A percentile compares a stretch with the other conserved stretches of the same genome.
Evolutionary conservation across 441 rosid genomes (phyloP).

Genomic region (Metrosideros polymorpha): DNA sequence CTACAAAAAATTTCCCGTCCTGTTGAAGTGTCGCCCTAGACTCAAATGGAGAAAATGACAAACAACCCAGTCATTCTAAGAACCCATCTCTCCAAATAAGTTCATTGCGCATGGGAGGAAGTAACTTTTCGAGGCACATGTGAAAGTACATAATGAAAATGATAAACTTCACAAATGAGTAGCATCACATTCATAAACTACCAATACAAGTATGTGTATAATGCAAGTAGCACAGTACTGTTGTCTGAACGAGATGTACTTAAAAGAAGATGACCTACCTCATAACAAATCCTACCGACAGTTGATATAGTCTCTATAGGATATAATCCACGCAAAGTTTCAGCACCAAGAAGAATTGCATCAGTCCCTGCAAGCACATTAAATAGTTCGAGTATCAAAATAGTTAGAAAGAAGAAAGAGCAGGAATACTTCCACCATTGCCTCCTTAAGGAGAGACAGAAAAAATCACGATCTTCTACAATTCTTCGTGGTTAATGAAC

Average conservation of each 20-base stretch:
- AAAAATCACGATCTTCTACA: neutral
- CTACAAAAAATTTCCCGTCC: neutral
- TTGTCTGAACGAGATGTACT: neutral
- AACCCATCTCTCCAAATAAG: neutral
- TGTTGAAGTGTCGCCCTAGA: neutral
- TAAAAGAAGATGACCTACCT: neutral
- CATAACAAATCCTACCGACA: conserved; percentile 6
- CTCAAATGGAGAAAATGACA: neutral
- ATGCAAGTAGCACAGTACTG: neutral
- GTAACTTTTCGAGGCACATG: neutral
- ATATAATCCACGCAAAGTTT: conserved; percentile 12
- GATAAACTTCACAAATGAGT: neutral
- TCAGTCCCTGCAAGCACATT: conserved; percentile 4
- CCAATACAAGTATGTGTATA: neutral
- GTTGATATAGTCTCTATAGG: conserved; percentile 10
- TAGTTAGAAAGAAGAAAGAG: neutral
- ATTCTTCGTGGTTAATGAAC: neutral
- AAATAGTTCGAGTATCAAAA: neutral
- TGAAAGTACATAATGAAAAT: neutral
- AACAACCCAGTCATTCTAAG: neutral
- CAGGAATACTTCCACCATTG: neutral
- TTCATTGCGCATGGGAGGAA: neutral
- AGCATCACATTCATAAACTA: neutral
- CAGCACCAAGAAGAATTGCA: conserved; percentile 14
- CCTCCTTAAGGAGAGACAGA: neutral